phyloP scores from a whole-genome alignment of 2,329 filamentous ascomycete species.

The Cryphonectria radicalis region DNA sequence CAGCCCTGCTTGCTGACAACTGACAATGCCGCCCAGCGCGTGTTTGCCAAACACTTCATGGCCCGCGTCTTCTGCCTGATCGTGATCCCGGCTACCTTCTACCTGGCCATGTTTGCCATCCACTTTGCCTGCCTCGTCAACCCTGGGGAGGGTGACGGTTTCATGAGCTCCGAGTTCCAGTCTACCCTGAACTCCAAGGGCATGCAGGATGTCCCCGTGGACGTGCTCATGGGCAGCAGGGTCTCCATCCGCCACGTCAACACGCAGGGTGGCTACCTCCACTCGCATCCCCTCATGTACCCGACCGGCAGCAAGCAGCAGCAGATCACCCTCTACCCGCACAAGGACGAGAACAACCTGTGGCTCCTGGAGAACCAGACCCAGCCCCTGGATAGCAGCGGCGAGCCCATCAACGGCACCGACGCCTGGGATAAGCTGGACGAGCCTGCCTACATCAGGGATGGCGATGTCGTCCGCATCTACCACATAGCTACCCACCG shows the following conservation, averaged over 20 bases:
- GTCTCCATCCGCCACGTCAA: conserved; percentile 91
- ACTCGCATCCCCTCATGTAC: conserved; percentile 98
- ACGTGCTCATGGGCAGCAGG: conserved; percentile 87
- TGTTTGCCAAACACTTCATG: conserved; percentile 93
- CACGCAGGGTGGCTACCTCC: conserved; percentile 95
- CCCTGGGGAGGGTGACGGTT: conserved; percentile 95
- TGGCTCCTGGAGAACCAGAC: conserved; percentile 97
- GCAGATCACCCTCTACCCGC: conserved; percentile 96
- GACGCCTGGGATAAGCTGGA: conserved; percentile 78
- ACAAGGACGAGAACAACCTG: conserved; percentile 98
- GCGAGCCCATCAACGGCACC: conserved; percentile 78
- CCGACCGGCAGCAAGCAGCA: conserved; percentile 97
- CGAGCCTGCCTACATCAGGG: conserved; percentile 70
- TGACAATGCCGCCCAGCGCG: conserved; percentile 50
- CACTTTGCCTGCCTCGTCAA: conserved; percentile 94
- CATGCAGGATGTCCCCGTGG: conserved; percentile 93
- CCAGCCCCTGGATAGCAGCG: conserved; percentile 78
- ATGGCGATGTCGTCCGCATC: conserved; percentile 80
- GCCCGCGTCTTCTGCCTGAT: conserved; percentile 91
- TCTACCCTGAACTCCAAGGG: conserved; percentile 94
- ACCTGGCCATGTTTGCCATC: conserved; percentile 96
- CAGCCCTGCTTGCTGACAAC: background rate
- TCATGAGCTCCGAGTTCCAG: conserved; percentile 99
- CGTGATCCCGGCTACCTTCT: conserved; percentile 85
- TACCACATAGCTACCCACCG: conserved; percentile 85